Evolutionary conservation across 1,139 yeast genomes (phyloP), one percentile per base, ranked within the genome.

Genomic region (Yamadazyma kanchanaburiensis): DNA sequence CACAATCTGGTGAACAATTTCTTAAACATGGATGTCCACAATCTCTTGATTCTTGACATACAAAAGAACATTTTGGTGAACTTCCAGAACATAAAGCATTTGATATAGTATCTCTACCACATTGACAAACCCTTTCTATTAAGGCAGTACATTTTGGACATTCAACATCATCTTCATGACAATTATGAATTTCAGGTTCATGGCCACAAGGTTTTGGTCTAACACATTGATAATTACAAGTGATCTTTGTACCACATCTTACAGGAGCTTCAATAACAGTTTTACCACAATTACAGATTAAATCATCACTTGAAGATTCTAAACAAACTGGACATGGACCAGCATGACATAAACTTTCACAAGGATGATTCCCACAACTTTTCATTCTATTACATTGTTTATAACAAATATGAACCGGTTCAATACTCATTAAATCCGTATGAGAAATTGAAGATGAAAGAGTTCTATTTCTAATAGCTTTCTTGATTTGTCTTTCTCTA

Each of bases 281-380:
- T 36, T 73, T 69, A 1, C 96, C 96, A 63, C 97, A 88, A 33
- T 83, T 72, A 51, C 97, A 88, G 3, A 79, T 70, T 44, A 86
- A 62, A 51, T 88, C 96, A 18, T 85, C 91, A 30, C 79, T 77
- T 9, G 87, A 73, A 4, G 95, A 83, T 46, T 87, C 95, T 30
- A 85, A 55, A 52, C 97, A 88, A 7, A 89, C 82, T 2, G 80
- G 78, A 58, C 96, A 88, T 1, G 85, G 74, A 0, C 96, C 96
- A 10, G 76, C 63, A 52, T 88, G 96, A 47, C 96, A 88, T 19
- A 81, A 70, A 41, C 81, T 76, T 25, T 71, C 72, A 55, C 96
- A 88, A 27, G 66, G 52, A 51, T 88, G 97, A 25, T 55, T 54
- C 0, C 91, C 94, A 58, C 96, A 88, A 17, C 77, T 55, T 33